Conservation (phyloP, 805 yeast species). For the Myxozyma kluyveri region DNA sequence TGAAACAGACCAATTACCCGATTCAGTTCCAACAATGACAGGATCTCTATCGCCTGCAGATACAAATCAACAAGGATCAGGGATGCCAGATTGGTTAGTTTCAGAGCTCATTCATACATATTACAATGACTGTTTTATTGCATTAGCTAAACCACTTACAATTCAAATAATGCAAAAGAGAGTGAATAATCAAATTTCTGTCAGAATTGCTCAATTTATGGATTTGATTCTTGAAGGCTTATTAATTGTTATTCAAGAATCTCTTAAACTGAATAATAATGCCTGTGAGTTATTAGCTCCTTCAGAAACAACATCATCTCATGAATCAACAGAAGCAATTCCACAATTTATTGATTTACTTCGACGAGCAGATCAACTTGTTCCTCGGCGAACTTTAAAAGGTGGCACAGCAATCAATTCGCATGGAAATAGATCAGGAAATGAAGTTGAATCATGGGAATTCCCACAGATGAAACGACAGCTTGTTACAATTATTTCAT, state of each 20-base stretch:
- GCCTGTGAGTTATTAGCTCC: constrained; percentile 5
- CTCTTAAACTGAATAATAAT: constrained; percentile 1
- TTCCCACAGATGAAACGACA: constrained; percentile 69
- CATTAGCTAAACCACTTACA: constrained; percentile 12
- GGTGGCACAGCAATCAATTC: not conserved
- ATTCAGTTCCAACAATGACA: no score
- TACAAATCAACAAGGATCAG: not conserved
- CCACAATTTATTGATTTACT: constrained; percentile 18
- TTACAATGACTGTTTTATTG: constrained; percentile 6
- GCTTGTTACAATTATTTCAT: constrained; percentile 63
- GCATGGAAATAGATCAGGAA: not conserved
- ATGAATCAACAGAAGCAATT: constrained; percentile 6
- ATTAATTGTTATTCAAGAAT: not conserved
- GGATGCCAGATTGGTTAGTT: not conserved
- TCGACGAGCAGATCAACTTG: constrained; percentile 7
- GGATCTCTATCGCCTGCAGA: not conserved
- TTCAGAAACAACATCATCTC: constrained; percentile 5
- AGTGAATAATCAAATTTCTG: constrained; percentile 1
- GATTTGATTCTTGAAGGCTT: constrained; percentile 3
- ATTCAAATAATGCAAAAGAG: constrained; percentile 19
- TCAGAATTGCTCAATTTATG: constrained; percentile 3
- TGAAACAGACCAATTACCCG: not conserved
- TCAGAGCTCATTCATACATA: constrained; percentile 12
- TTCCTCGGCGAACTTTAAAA: constrained; percentile 21
- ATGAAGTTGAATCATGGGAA: constrained; percentile 4